Conservation (phyloP, 2,329 filamentous ascomycete genomes). For the Nothopassalora personata region DNA sequence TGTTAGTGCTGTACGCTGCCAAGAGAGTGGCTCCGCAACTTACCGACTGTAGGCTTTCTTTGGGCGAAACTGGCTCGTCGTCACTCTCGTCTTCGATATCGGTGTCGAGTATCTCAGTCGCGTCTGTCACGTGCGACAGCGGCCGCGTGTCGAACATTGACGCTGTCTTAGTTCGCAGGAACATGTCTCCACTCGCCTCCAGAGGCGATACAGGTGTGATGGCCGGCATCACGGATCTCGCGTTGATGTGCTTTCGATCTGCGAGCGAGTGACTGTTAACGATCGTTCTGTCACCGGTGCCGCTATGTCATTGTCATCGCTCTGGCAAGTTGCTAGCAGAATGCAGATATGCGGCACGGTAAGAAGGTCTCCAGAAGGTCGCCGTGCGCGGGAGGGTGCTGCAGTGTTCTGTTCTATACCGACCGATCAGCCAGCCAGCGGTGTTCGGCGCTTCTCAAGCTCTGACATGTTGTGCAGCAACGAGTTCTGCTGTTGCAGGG, state of each 20-base stretch:
- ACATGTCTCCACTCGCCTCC: slow-evolving; percentile 44
- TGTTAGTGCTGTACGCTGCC: slow-evolving; percentile 9
- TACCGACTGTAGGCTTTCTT: slow-evolving; percentile 67
- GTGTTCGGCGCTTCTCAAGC: slow-evolving; percentile 33
- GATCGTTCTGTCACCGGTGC: slow-evolving; percentile 15
- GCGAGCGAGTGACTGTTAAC: slow-evolving; percentile 8
- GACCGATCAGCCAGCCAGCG: slow-evolving; percentile 22
- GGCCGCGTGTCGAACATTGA: slow-evolving; percentile 54
- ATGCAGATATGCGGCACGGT: slow-evolving; percentile 26
- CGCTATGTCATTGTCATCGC: slow-evolving; percentile 23
- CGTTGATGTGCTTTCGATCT: neutral
- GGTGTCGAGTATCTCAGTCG: slow-evolving; percentile 73
- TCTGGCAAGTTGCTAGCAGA: slow-evolving; percentile 8
- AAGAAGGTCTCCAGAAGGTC: slow-evolving; percentile 34
- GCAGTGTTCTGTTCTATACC: slow-evolving; percentile 42
- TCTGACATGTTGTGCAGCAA: slow-evolving; percentile 27
- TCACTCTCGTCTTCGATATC: slow-evolving; percentile 66
- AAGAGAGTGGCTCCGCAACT: slow-evolving; percentile 30
- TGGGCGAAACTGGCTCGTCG: slow-evolving; percentile 48
- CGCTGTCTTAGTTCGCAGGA: slow-evolving; percentile 44
- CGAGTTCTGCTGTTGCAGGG: slow-evolving; percentile 16
- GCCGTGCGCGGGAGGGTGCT: slow-evolving; percentile 39
- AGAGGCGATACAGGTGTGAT: slow-evolving; percentile 43
- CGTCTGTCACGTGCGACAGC: slow-evolving; percentile 52
- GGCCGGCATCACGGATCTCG: slow-evolving; percentile 36